These are phyloP conservation scores for Mentha longifolia DNA, from an alignment of 257 asterid genomes.

Conservation along the genomic window DNA sequence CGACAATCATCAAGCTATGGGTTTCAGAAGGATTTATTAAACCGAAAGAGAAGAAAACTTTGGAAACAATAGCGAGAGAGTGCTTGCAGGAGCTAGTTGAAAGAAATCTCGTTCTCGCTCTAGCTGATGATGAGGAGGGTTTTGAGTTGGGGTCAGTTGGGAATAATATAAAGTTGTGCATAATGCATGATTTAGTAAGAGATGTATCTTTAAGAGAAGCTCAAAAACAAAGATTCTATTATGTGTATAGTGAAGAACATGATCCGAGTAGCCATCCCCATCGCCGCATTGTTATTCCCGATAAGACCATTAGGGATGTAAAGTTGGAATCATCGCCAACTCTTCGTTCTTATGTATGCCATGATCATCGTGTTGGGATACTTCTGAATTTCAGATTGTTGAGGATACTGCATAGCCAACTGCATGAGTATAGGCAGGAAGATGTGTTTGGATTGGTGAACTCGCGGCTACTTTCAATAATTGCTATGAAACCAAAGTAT, in stretches of 20 bases:
- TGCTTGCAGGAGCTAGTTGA: neutral
- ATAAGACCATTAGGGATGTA: no score
- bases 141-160: neutral
- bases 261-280: neutral
- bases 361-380: no score
- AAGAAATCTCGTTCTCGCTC: neutral
- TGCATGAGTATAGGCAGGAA: neutral
- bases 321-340: neutral
- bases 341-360: neutral
- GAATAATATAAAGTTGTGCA: neutral
- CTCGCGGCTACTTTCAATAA: neutral
- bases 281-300: neutral
- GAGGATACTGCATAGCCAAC: neutral
- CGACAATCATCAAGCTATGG: neutral
- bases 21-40: neutral
- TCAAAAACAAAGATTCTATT: neutral
- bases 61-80: neutral
- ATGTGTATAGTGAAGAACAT: neutral
- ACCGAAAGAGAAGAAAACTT: neutral
- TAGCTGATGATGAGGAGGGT: neutral
- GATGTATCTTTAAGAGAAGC: neutral
- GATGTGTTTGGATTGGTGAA: neutral
- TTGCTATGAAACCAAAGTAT: neutral
- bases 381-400: neutral
- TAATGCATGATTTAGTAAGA: conserved; percentile 1